These are phyloP conservation scores for Prorocentrum cordatum DNA, from an alignment of 169 alveolate genomes.

Conservation along the genomic window DNA sequence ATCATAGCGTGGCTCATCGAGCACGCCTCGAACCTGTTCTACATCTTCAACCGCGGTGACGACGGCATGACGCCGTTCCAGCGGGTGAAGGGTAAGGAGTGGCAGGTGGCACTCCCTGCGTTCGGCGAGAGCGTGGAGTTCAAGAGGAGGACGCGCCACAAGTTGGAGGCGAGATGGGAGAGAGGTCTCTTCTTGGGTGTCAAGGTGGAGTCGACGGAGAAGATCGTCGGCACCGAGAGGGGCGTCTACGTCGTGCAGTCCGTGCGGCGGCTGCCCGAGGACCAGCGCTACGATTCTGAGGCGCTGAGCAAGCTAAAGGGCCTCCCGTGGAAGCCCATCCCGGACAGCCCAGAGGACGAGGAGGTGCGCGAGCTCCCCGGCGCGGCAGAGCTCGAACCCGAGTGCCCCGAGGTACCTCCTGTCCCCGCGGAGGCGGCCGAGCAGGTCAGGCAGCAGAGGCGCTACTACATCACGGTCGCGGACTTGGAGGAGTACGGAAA, in stretches of 20 bases:
- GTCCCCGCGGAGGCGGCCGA: background rate
- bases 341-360: background rate
- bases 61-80: background rate
- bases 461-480: background rate
- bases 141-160: background rate
- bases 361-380: background rate
- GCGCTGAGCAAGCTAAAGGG: background rate
- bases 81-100: background rate
- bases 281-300: background rate
- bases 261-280: background rate
- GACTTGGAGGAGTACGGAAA: background rate
- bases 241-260: background rate
- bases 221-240: background rate
- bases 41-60: background rate
- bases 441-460: no score
- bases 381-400: background rate
- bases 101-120: background rate
- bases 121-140: background rate
- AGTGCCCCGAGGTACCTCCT: background rate
- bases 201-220: background rate
- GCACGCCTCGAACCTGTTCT: background rate
- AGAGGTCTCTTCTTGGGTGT: background rate
- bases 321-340: constrained; percentile 6
- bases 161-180: background rate
- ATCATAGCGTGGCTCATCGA: constrained; percentile 3